Percentiles rank a stretch among this genome's conserved stretches.
Conservation (phyloP, 108 stramenopile genomes). For the Mayamaea pseudoterrestris region DNA sequence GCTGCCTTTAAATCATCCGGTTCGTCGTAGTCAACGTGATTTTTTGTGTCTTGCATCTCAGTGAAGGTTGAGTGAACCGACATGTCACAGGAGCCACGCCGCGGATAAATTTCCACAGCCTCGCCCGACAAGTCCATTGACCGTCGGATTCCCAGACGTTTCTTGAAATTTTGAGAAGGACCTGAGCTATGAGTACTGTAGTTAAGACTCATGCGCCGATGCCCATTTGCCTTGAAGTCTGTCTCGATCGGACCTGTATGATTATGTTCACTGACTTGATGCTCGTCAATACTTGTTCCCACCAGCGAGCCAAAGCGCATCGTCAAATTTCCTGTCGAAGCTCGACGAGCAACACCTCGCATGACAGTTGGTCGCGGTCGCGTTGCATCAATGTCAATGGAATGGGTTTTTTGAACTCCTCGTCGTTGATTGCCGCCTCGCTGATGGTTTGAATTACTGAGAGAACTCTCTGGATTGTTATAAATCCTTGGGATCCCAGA, state of each 20-base stretch:
- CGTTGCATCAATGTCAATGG: background rate
- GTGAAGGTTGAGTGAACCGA: background rate
- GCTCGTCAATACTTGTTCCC: background rate
- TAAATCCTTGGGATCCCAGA: no score
- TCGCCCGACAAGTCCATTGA: constrained; percentile 47
- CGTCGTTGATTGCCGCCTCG: no score
- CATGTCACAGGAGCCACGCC: background rate
- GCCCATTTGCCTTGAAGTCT: no score
- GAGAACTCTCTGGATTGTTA: no score
- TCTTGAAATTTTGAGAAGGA: background rate
- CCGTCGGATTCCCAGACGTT: constrained; percentile 32
- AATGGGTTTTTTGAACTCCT: background rate
- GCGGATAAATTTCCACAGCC: constrained; percentile 8
- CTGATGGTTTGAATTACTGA: no score
- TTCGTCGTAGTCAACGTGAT: constrained; percentile 2
- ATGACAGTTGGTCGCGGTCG: background rate
- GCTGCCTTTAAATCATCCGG: constrained; percentile 32
- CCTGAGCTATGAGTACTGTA: no score
- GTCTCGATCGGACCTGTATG: no score
- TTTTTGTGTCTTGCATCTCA: no score
- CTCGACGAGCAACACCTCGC: constrained; percentile 3
- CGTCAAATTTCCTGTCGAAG: constrained; percentile 1
- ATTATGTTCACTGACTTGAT: background rate
- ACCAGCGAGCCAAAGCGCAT: constrained; percentile 1
- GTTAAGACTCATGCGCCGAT: no score